phyloP scores from a whole-genome alignment of 306 rosid species.

The Clitoria ternatea region DNA sequence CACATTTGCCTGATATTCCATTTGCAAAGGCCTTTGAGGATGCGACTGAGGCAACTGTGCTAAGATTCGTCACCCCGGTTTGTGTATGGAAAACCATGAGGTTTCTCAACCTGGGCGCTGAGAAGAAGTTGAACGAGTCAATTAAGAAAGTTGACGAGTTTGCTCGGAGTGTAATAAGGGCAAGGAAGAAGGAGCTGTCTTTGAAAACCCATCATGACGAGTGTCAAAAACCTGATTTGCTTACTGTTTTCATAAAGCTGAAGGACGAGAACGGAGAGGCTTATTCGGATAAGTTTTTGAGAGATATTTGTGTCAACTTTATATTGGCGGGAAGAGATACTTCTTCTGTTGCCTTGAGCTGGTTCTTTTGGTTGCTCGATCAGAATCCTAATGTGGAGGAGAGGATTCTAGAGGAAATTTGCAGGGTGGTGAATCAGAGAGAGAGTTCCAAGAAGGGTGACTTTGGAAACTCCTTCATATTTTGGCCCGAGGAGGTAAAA shows the following conservation, averaged over 20 bases:
- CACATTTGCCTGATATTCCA: slow-evolving; percentile 55
- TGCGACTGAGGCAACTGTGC: slow-evolving; percentile 71
- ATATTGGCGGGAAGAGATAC: slow-evolving; percentile 94
- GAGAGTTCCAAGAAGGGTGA: slow-evolving; percentile 24
- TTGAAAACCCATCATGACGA: slow-evolving; percentile 9
- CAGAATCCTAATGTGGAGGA: slow-evolving; percentile 63
- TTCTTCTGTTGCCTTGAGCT: slow-evolving; percentile 91
- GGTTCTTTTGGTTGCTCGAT: slow-evolving; percentile 89
- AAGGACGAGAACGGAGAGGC: slow-evolving; percentile 63
- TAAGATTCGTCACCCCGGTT: slow-evolving; percentile 64
- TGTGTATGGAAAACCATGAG: slow-evolving; percentile 72
- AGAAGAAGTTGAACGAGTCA: slow-evolving; percentile 53
- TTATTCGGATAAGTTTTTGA: slow-evolving; percentile 72
- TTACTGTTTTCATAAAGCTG: slow-evolving; percentile 68
- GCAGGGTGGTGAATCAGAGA: slow-evolving; percentile 47
- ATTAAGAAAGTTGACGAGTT: slow-evolving; percentile 69
- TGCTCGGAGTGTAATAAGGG: slow-evolving; percentile 65
- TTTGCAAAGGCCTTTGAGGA: slow-evolving; percentile 90
- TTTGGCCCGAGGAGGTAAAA: slow-evolving; percentile 72
- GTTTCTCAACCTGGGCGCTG: slow-evolving; percentile 60
- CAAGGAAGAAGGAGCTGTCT: slow-evolving; percentile 67
- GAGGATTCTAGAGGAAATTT: slow-evolving; percentile 54
- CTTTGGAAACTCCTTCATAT: slow-evolving; percentile 28
- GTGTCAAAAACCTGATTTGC: slow-evolving; percentile 46
- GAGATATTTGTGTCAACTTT: slow-evolving; percentile 92